phyloP scores from a whole-genome alignment of 2,329 filamentous ascomycete genomes.

The Pleoardoris graminearum region DNA sequence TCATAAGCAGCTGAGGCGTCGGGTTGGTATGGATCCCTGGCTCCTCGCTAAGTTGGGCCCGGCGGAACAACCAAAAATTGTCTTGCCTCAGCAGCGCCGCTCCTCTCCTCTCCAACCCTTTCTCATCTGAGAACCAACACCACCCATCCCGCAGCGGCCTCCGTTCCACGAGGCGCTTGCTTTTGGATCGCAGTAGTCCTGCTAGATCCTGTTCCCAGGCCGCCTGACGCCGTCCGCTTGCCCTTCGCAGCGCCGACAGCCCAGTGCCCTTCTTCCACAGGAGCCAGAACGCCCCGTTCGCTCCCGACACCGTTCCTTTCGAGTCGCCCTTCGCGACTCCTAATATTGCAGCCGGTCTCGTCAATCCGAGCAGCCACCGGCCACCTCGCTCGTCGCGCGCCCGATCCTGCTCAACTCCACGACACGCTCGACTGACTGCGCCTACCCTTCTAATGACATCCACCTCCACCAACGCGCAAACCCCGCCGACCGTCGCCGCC shows the following conservation, averaged over 20 bases:
- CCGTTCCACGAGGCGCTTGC: conserved; percentile 42
- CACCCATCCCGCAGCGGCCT: conserved; percentile 37
- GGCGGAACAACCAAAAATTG: conserved; percentile 13
- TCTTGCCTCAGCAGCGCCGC: conserved; percentile 8
- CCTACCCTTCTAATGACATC: conserved; percentile 58
- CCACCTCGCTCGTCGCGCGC: conserved; percentile 16
- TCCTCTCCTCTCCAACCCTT: conserved; percentile 22
- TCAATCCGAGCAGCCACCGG: conserved; percentile 35
- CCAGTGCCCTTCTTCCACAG: conserved; percentile 34
- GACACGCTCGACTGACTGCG: conserved; percentile 12
- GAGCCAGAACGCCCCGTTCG: conserved; percentile 31
- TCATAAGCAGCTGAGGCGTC: conserved; percentile 1
- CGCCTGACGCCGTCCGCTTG: conserved; percentile 36
- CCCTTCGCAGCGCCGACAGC: conserved; percentile 37
- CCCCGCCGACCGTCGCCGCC: conserved; percentile 51
- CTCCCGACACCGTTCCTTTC: conserved; percentile 30
- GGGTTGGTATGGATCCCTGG: conserved; percentile 3
- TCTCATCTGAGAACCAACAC: conserved; percentile 43
- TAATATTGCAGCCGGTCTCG: conserved; percentile 24
- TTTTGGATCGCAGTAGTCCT: conserved; percentile 41
- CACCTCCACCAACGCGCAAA: conserved; percentile 59
- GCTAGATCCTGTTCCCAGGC: conserved; percentile 43
- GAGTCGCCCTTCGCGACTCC: conserved; percentile 32
- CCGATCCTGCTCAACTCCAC: conserved; percentile 13
- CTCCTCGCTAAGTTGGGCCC: conserved; percentile 4